Percentiles rank a stretch among this genome's conserved stretches.
Evolutionary conservation across 2,329 filamentous ascomycete genomes (phyloP).

Genomic region (Pyrenochaeta sp.): DNA sequence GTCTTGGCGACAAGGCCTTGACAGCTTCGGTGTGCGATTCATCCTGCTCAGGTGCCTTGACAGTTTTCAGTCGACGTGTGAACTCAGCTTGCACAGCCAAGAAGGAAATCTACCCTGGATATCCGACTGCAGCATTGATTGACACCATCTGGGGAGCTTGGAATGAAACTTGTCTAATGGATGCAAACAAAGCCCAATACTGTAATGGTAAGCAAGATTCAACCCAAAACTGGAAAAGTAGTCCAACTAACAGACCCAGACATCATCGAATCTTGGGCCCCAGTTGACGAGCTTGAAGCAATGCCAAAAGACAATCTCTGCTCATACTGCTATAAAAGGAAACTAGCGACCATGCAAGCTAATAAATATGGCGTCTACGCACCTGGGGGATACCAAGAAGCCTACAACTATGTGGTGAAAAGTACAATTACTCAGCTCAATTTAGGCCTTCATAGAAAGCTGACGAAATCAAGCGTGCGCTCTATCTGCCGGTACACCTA

Average conservation of each 20-base stretch:
- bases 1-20: neutral
- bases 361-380: neutral
- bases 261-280: neutral
- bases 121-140: slow-evolving; percentile 1
- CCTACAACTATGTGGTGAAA: too few relatives aligned
- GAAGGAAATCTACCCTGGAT: neutral
- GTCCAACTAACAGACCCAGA: too few relatives aligned
- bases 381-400: too few relatives aligned
- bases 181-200: neutral
- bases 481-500: too few relatives aligned
- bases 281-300: neutral
- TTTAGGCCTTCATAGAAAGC: too few relatives aligned
- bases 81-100: neutral
- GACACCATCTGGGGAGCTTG: slow-evolving; percentile 9
- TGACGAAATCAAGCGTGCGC: too few relatives aligned
- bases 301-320: neutral
- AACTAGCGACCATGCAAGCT: neutral
- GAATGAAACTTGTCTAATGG: slow-evolving; percentile 9
- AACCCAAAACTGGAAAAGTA: too few relatives aligned
- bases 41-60: neutral
- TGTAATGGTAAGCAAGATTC: neutral
- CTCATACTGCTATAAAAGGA: neutral
- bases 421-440: too few relatives aligned
- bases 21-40: neutral
- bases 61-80: neutral